These are phyloP conservation scores for Fomitiporia mediterranea DNA, from an alignment of 1,284 basidiomycete species.

Conservation along the genomic window DNA sequence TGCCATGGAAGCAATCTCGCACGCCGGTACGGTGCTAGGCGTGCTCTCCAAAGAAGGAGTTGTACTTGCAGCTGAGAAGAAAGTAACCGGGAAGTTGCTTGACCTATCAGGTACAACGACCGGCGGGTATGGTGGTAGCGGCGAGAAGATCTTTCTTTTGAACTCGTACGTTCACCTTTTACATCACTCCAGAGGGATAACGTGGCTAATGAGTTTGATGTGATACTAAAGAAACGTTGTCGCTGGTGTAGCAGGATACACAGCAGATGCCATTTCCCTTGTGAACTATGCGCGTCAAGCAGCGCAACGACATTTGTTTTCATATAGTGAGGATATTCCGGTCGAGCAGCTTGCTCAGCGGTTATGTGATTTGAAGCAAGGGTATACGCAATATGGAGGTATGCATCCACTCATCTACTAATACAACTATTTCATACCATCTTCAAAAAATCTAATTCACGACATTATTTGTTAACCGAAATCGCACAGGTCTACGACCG, in stretches of 20 bases:
- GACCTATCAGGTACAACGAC: slow-evolving; percentile 85
- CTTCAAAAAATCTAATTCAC: too few species aligned
- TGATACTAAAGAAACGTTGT: slow-evolving; percentile 76
- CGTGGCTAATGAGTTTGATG: background rate
- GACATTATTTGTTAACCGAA: background rate
- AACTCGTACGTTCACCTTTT: slow-evolving; percentile 62
- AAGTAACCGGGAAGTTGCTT: slow-evolving; percentile 95
- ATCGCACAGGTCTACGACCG: slow-evolving; percentile 76
- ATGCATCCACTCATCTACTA: too few species aligned
- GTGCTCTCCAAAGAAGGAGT: slow-evolving; percentile 95
- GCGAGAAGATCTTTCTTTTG: slow-evolving; percentile 95
- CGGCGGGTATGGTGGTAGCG: slow-evolving; percentile 87
- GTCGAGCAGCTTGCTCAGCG: slow-evolving; percentile 94
- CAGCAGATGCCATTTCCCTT: slow-evolving; percentile 96
- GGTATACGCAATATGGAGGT: slow-evolving; percentile 98
- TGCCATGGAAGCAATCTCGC: slow-evolving; percentile 98
- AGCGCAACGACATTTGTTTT: slow-evolving; percentile 84
- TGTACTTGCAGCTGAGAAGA: slow-evolving; percentile 98
- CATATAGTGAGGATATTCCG: slow-evolving; percentile 96
- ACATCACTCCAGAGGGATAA: background rate
- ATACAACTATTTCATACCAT: background rate
- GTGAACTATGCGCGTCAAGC: slow-evolving; percentile 92
- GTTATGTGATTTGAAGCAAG: slow-evolving; percentile 97
- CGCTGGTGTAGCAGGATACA: slow-evolving; percentile 91
- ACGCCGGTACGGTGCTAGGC: slow-evolving; percentile 92